Evolutionary conservation across 768 basidiomycete genomes (phyloP).

Genomic region (Tremella yokohamensis): DNA sequence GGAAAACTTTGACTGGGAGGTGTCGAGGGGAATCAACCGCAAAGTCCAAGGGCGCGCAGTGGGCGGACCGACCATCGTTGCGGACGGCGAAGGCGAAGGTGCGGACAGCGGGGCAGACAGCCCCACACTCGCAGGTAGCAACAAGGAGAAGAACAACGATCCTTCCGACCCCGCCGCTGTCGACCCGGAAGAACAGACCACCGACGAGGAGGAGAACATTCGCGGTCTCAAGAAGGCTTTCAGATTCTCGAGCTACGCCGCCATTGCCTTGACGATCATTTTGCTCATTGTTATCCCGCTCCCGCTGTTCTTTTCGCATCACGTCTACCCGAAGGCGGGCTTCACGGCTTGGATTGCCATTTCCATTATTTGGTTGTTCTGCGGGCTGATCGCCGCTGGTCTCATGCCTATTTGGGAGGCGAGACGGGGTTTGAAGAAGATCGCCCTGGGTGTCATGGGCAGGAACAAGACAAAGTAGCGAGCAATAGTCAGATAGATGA

Average conservation of each 20-base stretch:
- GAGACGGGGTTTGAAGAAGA: constrained; percentile 58
- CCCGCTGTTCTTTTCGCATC: constrained; percentile 71
- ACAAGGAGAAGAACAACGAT: constrained; percentile 35
- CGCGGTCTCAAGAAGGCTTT: constrained; percentile 68
- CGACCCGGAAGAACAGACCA: constrained; percentile 17
- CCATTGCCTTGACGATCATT: constrained; percentile 32
- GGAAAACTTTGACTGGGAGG: constrained; percentile 74
- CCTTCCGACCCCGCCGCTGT: constrained; percentile 28
- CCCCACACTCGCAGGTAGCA: constrained; percentile 32
- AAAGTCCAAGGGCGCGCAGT: constrained; percentile 25
- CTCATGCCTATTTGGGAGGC: constrained; percentile 86
- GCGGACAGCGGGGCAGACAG: constrained; percentile 9
- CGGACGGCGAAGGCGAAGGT: constrained; percentile 42
- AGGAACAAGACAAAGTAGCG: neutral
- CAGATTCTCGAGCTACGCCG: constrained; percentile 70
- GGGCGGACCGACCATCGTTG: neutral
- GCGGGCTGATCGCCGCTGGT: constrained; percentile 70
- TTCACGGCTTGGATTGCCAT: constrained; percentile 69
- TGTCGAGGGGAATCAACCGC: constrained; percentile 72
- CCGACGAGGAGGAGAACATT: constrained; percentile 61
- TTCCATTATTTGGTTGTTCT: constrained; percentile 79
- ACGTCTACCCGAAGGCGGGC: constrained; percentile 31
- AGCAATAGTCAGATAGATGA: neutral
- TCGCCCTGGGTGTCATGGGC: constrained; percentile 53
- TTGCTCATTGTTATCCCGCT: constrained; percentile 62